phyloP scores from a whole-genome alignment of 1,284 basidiomycete genomes.

The Tremellales sp. region DNA sequence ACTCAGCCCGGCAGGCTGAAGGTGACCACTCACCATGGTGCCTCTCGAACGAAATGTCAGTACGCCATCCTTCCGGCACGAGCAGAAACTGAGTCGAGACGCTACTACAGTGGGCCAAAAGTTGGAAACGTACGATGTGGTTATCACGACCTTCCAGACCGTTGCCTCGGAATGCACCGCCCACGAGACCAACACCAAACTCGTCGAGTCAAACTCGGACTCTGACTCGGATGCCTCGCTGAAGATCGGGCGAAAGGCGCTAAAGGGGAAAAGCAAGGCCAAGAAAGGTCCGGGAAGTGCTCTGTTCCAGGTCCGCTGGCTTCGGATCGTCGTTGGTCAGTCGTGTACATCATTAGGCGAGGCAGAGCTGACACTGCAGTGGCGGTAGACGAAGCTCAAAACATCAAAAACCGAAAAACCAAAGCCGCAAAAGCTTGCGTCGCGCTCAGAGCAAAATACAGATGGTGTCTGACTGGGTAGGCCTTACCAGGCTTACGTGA shows the following conservation, averaged over 20 bases:
- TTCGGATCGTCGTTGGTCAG: constrained; percentile 75
- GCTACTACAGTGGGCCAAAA: constrained; percentile 56
- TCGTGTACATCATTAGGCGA: not conserved
- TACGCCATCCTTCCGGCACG: not conserved
- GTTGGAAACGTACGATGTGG: constrained; percentile 65
- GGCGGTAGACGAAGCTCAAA: constrained; percentile 86
- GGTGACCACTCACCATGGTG: constrained; percentile 78
- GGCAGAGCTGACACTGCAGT: not conserved
- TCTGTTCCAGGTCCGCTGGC: constrained; percentile 77
- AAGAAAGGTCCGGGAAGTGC: constrained; percentile 57
- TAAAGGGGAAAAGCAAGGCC: constrained; percentile 49
- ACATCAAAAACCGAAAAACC: constrained; percentile 89
- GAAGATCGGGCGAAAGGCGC: constrained; percentile 13
- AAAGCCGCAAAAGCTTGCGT: constrained; percentile 78
- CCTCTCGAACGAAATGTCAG: constrained; percentile 64
- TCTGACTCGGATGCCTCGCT: constrained; percentile 27
- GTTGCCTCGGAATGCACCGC: constrained; percentile 67
- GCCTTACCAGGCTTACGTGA: constrained; percentile 4
- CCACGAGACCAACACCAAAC: constrained; percentile 6
- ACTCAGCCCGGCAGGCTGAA: constrained; percentile 58
- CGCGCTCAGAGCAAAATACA: constrained; percentile 68
- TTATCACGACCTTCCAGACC: constrained; percentile 77
- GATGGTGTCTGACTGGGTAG: constrained; percentile 78
- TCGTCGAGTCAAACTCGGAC: constrained; percentile 21
- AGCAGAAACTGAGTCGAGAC: not conserved